Evolutionary conservation across 208 protist species (phyloP).

Genomic region (Leishmania amazonensis): DNA sequence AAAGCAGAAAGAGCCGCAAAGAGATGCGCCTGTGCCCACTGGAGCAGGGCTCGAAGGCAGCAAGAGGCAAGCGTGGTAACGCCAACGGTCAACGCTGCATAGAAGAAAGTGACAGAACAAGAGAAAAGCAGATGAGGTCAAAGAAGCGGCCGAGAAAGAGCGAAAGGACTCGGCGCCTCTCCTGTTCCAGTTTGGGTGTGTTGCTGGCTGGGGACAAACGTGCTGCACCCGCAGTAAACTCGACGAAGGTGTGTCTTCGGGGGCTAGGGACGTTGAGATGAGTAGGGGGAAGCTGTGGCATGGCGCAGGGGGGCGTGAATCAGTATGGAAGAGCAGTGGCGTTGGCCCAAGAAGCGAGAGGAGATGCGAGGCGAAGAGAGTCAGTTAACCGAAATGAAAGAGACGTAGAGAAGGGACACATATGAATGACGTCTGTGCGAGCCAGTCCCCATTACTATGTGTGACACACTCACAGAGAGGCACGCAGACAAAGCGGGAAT

Average conservation of each 20-base stretch:
- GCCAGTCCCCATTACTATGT: neutral
- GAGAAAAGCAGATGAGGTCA: neutral
- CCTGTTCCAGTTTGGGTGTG: neutral
- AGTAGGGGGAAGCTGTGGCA: neutral
- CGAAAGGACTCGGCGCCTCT: neutral
- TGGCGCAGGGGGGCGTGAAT: neutral
- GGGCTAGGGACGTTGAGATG: neutral
- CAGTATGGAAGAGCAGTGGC: neutral
- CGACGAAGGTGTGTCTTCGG: neutral
- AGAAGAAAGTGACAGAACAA: neutral
- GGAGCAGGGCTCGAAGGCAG: neutral
- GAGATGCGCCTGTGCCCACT: neutral
- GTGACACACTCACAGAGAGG: neutral
- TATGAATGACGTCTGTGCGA: neutral
- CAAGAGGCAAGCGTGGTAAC: neutral
- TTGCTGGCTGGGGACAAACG: neutral
- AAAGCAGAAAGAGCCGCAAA: neutral
- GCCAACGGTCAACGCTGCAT: neutral
- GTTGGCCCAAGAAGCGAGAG: neutral
- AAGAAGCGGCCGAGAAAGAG: neutral
- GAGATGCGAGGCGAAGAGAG: neutral
- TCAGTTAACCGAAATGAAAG: neutral
- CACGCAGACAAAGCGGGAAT: neutral
- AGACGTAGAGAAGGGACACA: neutral
- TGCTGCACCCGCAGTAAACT: neutral